These are phyloP conservation scores for Tulasnella sp. DNA, from an alignment of 768 basidiomycete genomes.

Conservation along the genomic window DNA sequence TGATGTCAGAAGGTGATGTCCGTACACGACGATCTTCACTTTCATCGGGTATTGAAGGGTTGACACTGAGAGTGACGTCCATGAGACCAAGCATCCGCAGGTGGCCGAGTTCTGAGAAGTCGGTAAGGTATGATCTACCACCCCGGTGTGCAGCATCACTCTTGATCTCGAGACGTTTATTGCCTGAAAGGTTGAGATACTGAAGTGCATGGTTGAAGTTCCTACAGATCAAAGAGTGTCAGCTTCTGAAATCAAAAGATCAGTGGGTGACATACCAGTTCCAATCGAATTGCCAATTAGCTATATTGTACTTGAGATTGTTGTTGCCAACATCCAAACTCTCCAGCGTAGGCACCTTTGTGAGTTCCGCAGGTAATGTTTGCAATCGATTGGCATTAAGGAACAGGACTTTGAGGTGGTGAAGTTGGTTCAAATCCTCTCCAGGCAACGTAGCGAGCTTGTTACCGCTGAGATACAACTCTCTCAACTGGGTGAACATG, in stretches of 20 bases:
- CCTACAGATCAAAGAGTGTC: slow-evolving; percentile 34
- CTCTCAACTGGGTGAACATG: slow-evolving; percentile 53
- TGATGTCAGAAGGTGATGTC: slow-evolving; percentile 77
- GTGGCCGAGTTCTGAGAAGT: slow-evolving; percentile 75
- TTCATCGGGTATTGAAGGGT: slow-evolving; percentile 35
- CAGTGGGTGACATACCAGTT: slow-evolving; percentile 57
- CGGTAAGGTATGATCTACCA: slow-evolving; percentile 38
- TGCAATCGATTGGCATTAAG: slow-evolving; percentile 90
- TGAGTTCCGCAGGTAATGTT: slow-evolving; percentile 82
- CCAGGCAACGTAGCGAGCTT: slow-evolving; percentile 78
- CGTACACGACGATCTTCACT: slow-evolving; percentile 82
- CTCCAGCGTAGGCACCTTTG: slow-evolving; percentile 61
- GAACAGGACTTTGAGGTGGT: slow-evolving; percentile 58
- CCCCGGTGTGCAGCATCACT: slow-evolving; percentile 18
- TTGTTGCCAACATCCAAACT: slow-evolving; percentile 92
- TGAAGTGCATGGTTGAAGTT: slow-evolving; percentile 89
- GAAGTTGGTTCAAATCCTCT: slow-evolving; percentile 69
- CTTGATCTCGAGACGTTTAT: slow-evolving; percentile 92
- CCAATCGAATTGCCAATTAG: slow-evolving; percentile 99
- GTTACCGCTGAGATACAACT: slow-evolving; percentile 93
- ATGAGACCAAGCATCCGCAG: slow-evolving; percentile 90
- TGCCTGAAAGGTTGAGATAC: slow-evolving; percentile 94
- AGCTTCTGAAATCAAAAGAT: neutral
- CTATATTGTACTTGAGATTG: slow-evolving; percentile 87
- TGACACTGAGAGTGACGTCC: slow-evolving; percentile 82